Percentiles rank a stretch among this genome's conserved stretches.
Evolutionary conservation across 768 basidiomycete genomes (phyloP).

Genomic region (Mycena albidolilacea): DNA sequence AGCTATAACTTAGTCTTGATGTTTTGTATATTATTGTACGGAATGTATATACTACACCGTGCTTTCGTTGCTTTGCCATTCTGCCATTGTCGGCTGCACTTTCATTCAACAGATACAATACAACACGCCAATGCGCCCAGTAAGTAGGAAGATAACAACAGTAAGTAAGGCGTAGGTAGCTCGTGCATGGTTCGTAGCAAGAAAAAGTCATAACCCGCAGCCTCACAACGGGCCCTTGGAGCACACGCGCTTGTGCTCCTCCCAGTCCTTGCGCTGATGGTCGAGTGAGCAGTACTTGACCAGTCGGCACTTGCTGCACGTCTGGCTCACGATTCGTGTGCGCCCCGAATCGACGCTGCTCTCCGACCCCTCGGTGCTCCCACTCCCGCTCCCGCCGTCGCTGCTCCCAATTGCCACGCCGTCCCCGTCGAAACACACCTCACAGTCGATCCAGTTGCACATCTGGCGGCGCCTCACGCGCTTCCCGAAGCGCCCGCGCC

Average conservation of each 20-base stretch:
- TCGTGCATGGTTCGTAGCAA: conserved; percentile 8
- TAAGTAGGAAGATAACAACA: conserved; percentile 23
- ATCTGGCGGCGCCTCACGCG: conserved; percentile 71
- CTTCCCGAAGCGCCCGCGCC: conserved; percentile 62
- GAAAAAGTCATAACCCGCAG: not conserved
- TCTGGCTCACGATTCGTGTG: conserved; percentile 62
- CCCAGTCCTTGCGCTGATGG: conserved; percentile 85
- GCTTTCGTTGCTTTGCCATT: too few relatives aligned
- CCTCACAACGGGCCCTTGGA: conserved; percentile 40
- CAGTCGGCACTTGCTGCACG: conserved; percentile 84
- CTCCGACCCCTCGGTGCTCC: conserved; percentile 61
- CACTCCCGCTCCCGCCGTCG: conserved; percentile 49
- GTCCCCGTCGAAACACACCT: conserved; percentile 70
- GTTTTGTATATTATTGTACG: not conserved
- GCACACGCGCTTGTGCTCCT: conserved; percentile 83
- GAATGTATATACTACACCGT: too few relatives aligned
- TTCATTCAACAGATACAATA: not conserved
- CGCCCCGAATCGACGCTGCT: conserved; percentile 55
- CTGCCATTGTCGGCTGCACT: too few relatives aligned
- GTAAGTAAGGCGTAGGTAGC: conserved; percentile 9
- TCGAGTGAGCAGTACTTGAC: conserved; percentile 85
- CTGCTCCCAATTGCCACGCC: conserved; percentile 39
- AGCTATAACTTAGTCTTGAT: not conserved
- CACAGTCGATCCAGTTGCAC: conserved; percentile 90
- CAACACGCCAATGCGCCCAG: conserved; percentile 13